Percentiles rank a stretch among this genome's conserved stretches.
Conservation (phyloP, 352 stramenopile genomes). For the Globisporangium cystogenes region DNA sequence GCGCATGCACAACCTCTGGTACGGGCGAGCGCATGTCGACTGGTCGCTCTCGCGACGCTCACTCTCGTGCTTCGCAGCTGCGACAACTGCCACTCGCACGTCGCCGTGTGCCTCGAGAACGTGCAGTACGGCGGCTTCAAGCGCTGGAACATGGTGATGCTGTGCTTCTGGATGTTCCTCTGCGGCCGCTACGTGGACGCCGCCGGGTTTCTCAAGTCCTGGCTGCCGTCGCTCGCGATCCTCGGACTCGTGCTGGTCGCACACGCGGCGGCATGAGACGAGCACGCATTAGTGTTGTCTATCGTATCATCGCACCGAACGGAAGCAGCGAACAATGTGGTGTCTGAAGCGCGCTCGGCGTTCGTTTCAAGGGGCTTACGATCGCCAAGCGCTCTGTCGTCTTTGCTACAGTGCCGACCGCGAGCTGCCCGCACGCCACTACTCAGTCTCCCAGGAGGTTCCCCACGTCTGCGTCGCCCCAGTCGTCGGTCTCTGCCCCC, state of each 20-base stretch:
- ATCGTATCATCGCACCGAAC: too few species aligned
- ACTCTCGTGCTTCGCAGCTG: conserved; percentile 33
- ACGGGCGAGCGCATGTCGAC: not conserved
- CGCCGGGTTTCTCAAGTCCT: conserved; percentile 30
- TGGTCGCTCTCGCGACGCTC: too few species aligned
- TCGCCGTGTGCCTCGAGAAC: conserved; percentile 78
- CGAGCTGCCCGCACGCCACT: not conserved
- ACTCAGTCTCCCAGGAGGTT: conserved; percentile 63
- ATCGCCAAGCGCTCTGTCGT: not conserved
- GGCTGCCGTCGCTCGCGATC: conserved; percentile 24
- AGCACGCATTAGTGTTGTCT: too few species aligned
- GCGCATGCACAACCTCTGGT: conserved; percentile 95
- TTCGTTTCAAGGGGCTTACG: not conserved
- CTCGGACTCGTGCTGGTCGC: conserved; percentile 20
- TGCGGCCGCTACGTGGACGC: conserved; percentile 49
- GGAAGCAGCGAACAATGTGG: not conserved
- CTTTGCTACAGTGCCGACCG: not conserved
- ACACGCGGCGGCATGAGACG: conserved; percentile 16
- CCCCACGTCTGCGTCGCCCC: conserved; percentile 71
- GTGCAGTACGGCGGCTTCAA: conserved; percentile 45
- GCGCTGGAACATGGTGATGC: conserved; percentile 75
- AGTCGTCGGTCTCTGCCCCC: conserved; percentile 62
- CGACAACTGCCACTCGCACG: conserved; percentile 97
- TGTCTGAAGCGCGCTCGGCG: not conserved
- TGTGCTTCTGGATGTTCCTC: conserved; percentile 83